A percentile compares a stretch with the other conserved stretches of the same genome.
phyloP scores from a whole-genome alignment of 1,284 basidiomycete species.

The Tremellales sp. region DNA sequence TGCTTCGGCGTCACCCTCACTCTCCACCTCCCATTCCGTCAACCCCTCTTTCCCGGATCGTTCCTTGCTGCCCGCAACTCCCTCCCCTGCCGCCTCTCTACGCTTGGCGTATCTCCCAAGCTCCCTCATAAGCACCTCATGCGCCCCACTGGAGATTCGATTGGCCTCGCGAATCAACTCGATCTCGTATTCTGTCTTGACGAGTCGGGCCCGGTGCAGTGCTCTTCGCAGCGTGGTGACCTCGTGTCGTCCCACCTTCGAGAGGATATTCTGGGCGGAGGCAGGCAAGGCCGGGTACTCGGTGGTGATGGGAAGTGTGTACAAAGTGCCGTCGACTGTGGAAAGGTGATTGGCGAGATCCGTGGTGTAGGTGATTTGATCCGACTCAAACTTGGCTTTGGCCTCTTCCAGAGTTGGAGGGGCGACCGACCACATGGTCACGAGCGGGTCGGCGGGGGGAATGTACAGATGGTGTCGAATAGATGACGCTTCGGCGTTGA shows the following conservation, averaged over 20 bases:
- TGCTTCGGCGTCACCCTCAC: conserved; percentile 85
- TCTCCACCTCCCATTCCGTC: conserved; percentile 79
- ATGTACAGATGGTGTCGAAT: conserved; percentile 62
- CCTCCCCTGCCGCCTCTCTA: conserved; percentile 40
- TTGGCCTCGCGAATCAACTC: conserved; percentile 70
- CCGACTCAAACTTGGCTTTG: conserved; percentile 56
- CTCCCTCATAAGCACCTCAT: conserved; percentile 85
- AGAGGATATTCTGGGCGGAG: conserved; percentile 54
- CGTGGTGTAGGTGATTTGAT: conserved; percentile 55
- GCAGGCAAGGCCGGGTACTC: conserved; percentile 58
- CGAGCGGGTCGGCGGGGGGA: conserved; percentile 64
- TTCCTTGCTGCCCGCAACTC: conserved; percentile 48
- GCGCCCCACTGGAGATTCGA: conserved; percentile 76
- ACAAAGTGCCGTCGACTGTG: conserved; percentile 21
- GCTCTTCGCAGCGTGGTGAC: conserved; percentile 63
- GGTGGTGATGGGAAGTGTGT: conserved; percentile 54
- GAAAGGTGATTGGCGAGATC: conserved; percentile 47
- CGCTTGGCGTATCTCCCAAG: conserved; percentile 63
- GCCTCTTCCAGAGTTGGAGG: conserved; percentile 67
- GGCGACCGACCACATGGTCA: conserved; percentile 81
- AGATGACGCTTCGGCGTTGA: conserved; percentile 30
- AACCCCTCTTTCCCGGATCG: conserved; percentile 57
- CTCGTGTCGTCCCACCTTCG: conserved; percentile 19
- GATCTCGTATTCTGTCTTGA: conserved; percentile 71
- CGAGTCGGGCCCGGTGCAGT: conserved; percentile 69